Percentiles rank a stretch among this genome's conserved stretches.
phyloP scores from a whole-genome alignment of 2,329 filamentous ascomycete species.

The Hymenoscyphus repandus region DNA sequence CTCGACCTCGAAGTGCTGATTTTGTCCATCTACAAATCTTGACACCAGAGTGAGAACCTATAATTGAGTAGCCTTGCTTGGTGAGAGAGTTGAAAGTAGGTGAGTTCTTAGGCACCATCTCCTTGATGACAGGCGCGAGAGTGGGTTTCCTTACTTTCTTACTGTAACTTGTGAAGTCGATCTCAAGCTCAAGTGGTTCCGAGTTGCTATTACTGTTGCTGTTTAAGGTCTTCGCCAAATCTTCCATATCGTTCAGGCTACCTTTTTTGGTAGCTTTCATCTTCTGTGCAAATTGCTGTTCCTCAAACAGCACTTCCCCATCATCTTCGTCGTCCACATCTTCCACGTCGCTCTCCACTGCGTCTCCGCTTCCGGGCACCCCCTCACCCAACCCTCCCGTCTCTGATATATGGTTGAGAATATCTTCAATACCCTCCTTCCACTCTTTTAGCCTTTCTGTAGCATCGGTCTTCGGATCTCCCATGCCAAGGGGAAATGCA shows the following conservation, averaged over 20 bases:
- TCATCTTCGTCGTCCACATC: slow-evolving; percentile 51
- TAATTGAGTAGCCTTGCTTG: slow-evolving; percentile 93
- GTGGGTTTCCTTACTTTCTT: slow-evolving; percentile 40
- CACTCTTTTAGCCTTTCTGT: slow-evolving; percentile 67
- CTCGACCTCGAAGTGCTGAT: slow-evolving; percentile 85
- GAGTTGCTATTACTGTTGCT: slow-evolving; percentile 34
- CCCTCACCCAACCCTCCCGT: slow-evolving; percentile 57
- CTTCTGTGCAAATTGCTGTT: slow-evolving; percentile 37
- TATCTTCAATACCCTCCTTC: slow-evolving; percentile 67
- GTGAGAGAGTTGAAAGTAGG: slow-evolving; percentile 86
- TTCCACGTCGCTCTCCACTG: slow-evolving; percentile 80
- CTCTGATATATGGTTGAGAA: slow-evolving; percentile 58
- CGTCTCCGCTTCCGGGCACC: slow-evolving; percentile 74
- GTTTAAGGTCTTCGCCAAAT: slow-evolving; percentile 64
- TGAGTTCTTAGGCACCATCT: slow-evolving; percentile 90
- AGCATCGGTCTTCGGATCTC: slow-evolving; percentile 75
- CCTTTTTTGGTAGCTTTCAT: slow-evolving; percentile 39
- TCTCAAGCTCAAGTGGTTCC: slow-evolving; percentile 51
- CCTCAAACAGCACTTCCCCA: slow-evolving; percentile 48
- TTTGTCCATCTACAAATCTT: slow-evolving; percentile 99
- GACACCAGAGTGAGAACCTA: slow-evolving; percentile 91
- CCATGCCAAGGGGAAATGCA: slow-evolving; percentile 84
- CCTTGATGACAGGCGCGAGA: slow-evolving; percentile 54
- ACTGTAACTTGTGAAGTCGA: slow-evolving; percentile 80
- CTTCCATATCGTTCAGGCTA: slow-evolving; percentile 74